Evolutionary conservation across 2,329 filamentous ascomycete species (phyloP), one percentile per base, ranked within the genome.

Genomic region (Fusarium cicatricum): DNA sequence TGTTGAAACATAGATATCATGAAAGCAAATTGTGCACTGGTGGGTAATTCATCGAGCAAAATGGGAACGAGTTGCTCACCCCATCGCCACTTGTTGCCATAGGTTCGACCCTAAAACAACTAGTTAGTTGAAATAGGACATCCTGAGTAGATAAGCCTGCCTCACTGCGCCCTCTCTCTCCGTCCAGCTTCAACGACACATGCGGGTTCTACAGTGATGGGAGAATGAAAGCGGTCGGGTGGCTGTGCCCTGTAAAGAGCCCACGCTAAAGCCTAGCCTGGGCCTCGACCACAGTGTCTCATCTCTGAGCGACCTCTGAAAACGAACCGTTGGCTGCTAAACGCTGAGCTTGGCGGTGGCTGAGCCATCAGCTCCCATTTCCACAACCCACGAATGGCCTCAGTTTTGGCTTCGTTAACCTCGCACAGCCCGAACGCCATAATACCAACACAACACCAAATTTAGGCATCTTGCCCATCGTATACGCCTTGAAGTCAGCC

Each of bases 371-470:
- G 55, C 55, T 57, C 32, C 11, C 42, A 38, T 48, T 43, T 49
- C 55, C 34, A 46, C 23, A 34, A 26, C 15, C 16, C 40, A n/a
- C n/a, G n/a, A 14, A 55, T 43, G 34, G 17, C 16, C 51, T 55
- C 21, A 38, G 17, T 11, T 23, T 36, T 36, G 29, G 26, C 12
- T 16, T 23, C 16, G n/a, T 21, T 12, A 28, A 21, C 39, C 39
- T 46, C 41, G 19, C 51, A 60, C 40, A 49, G 47, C 55, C 49
- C 28, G n/a, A n/a, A 21, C 40, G n/a, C 46, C n/a, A 36, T 41
- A n/a, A 47, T 12, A 7, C 45, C 45, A 43, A 39, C 31, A 11
- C 12, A 5, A 41, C 45, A 38, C 38, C 38, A 50, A 36, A 34
- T 28, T 12, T 23, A 19, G 26, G 28, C n/a, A n/a, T n/a, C n/a